Base-by-base conservation (phyloP, 2,329 filamentous ascomycete species). In the Penicillium sp. region DNA sequence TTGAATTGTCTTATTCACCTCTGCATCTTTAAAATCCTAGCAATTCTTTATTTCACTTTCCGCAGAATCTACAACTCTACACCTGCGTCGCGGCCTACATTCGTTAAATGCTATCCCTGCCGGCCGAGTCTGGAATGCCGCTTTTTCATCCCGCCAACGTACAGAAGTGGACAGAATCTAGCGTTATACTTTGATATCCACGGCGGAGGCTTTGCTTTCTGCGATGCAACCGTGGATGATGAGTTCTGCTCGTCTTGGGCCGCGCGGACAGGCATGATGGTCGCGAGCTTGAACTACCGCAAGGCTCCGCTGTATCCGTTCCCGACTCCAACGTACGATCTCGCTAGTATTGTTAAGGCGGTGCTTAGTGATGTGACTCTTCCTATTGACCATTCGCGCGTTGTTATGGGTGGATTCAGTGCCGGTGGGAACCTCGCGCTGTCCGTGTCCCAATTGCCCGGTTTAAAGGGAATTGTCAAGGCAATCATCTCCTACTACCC, bases 211-310 rank as follows among this genome's bases (percentile, higher is more conserved):
- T 48, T 54, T 33, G 42, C 43, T 14, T 13, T 48, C 7, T 24
- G n/a, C n/a, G 43, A 54, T 35, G 51, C 51, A 21, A 33, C 21
- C 14, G 19, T 26, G 2, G 51, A 54, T n/a, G 51, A 54, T 54
- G 16, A 9, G 11, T 54, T 54, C 27, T 48, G 13, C 39, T 47
- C 43, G 3, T 54, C 51, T 27, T 54, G 51, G 51, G 50, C 50
- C 22, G 24, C 27, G n/a, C 39, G 51, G 7, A 54, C 51, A 26
- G 51, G 51, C 11, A 54, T 47, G 51, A 13, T 54, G 19, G 51
- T 54, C 21, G 44, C 47, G 21, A 48, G 43, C 44, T 24, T 54
- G 4, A 54, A 39, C n/a, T 54, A 54, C 29, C 51, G 51, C 14
- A 54, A 54, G 26, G 51, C 51, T 7, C 51, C 51, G 7, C 33